These are phyloP conservation scores for Allium sativum DNA, from an alignment of 106 monocot species.

Conservation along the genomic window DNA sequence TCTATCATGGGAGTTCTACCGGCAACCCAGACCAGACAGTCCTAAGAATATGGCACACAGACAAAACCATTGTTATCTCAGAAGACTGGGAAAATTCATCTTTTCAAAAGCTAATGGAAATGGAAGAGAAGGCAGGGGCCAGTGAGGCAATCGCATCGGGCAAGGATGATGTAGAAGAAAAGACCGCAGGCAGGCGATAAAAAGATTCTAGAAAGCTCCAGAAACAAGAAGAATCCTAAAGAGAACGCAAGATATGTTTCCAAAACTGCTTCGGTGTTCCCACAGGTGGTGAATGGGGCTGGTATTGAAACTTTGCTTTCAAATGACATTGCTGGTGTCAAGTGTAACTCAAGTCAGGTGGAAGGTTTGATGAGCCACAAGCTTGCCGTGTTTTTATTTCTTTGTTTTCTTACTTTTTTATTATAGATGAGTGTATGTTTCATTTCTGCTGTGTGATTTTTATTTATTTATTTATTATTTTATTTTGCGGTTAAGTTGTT, in stretches of 20 bases:
- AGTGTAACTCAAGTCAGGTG: constrained; percentile 9
- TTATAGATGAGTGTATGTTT: no score
- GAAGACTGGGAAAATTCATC: constrained; percentile 39
- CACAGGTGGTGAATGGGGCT: not conserved
- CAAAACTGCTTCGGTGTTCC: not conserved
- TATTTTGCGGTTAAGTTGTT: no score
- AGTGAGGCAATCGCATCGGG: not conserved
- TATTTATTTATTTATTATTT: no score
- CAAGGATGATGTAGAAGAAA: not conserved
- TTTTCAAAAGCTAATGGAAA: constrained; percentile 20
- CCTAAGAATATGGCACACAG: constrained; percentile 21
- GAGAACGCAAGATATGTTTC: constrained; percentile 11
- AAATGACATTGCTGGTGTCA: not conserved
- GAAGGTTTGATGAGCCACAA: constrained; percentile 4
- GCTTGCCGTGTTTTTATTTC: no score
- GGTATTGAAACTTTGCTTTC: not conserved
- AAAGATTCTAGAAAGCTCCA: not conserved
- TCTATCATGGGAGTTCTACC: constrained; percentile 22
- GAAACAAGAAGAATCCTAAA: not conserved
- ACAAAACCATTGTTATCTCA: constrained; percentile 29
- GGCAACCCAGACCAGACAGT: constrained; percentile 65
- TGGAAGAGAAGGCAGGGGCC: constrained; percentile 9
- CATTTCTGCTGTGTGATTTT: no score
- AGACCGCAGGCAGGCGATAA: not conserved
- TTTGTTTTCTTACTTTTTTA: no score